Evolutionary conservation across 2,329 filamentous ascomycete genomes (phyloP).

Genomic region (Endothia cerciana): DNA sequence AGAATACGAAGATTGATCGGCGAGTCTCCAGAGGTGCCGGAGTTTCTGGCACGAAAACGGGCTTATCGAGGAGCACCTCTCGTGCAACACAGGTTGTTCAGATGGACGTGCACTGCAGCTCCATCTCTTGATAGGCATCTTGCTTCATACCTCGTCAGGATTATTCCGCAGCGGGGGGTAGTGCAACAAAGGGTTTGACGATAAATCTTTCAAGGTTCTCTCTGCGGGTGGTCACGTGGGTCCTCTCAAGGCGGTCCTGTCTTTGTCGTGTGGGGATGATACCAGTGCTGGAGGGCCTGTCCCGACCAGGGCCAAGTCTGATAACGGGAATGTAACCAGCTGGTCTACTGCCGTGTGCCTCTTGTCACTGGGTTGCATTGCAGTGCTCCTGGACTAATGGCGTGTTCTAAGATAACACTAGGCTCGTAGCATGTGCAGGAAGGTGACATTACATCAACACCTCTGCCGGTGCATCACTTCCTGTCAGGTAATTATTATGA

Average conservation of each 20-base stretch:
- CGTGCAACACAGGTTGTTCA: background rate
- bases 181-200: background rate
- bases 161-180: too few relatives aligned
- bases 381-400: background rate
- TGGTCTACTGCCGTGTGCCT: background rate
- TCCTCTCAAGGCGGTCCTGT: background rate
- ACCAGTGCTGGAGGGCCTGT: background rate
- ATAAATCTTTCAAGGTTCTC: background rate
- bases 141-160: background rate
- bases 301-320: background rate
- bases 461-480: background rate
- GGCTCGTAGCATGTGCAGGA: background rate
- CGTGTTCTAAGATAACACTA: slow-evolving; percentile 7
- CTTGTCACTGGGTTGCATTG: background rate
- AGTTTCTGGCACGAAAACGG: background rate
- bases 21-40: background rate
- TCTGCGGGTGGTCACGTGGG: background rate
- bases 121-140: background rate
- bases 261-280: background rate
- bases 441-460: background rate
- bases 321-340: background rate
- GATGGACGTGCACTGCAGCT: background rate
- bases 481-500: background rate
- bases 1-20: background rate
- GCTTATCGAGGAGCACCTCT: background rate